These are phyloP conservation scores for Leersia perrieri DNA, from an alignment of 176 grass and related monocot species.

Conservation along the genomic window DNA sequence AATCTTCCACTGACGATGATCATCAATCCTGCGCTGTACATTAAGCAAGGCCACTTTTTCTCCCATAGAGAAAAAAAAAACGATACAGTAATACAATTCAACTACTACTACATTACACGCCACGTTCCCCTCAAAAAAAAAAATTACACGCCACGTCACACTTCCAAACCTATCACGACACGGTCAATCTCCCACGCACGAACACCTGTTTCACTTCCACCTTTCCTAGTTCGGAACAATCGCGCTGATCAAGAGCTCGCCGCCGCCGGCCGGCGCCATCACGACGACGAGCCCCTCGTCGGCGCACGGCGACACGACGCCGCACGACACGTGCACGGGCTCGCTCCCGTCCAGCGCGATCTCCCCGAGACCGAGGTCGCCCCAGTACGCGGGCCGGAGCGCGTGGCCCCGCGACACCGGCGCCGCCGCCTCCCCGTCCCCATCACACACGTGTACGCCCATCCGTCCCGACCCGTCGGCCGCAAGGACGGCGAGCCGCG, in stretches of 20 bases:
- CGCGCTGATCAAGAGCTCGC: constrained; percentile 39
- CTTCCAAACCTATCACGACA: no score
- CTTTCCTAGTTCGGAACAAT: constrained; percentile 21
- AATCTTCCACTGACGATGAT: background rate
- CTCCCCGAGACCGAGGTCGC: constrained; percentile 57
- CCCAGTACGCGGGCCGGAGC: constrained; percentile 33
- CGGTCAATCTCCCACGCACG: background rate
- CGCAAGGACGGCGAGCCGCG: constrained; percentile 37
- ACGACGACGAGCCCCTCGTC: constrained; percentile 49
- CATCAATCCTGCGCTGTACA: background rate
- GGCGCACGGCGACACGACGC: constrained; percentile 22
- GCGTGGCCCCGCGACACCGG: background rate
- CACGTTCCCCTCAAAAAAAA: background rate
- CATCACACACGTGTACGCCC: constrained; percentile 19
- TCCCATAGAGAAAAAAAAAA: background rate
- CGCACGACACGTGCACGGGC: constrained; percentile 48
- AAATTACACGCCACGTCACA: background rate
- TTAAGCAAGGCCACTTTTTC: background rate
- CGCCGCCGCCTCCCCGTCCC: background rate
- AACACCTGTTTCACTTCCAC: background rate
- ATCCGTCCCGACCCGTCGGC: constrained; percentile 24
- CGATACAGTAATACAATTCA: background rate
- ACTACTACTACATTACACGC: background rate
- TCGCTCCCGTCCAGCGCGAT: constrained; percentile 44
- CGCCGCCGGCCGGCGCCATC: constrained; percentile 30